These are phyloP conservation scores for Gloeostereum incarnatum DNA, from an alignment of 768 basidiomycete species.

Conservation along the genomic window DNA sequence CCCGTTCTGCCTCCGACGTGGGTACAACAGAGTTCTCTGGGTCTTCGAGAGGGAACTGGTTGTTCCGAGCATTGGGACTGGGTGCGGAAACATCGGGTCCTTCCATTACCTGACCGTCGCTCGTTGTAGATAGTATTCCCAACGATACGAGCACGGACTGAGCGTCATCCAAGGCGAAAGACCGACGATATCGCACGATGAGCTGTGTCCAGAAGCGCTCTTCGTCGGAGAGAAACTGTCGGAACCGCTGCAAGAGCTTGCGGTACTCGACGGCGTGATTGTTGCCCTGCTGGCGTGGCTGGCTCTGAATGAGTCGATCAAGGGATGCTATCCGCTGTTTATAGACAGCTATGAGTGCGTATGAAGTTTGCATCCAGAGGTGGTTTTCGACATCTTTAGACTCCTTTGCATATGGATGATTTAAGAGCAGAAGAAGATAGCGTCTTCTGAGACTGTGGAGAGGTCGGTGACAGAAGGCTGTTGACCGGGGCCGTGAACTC, in stretches of 20 bases:
- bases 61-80: conserved; percentile 38
- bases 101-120: conserved; percentile 21
- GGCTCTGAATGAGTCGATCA: conserved; percentile 45
- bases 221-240: conserved; percentile 83
- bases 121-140: conserved; percentile 35
- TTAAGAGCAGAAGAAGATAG: conserved; percentile 60
- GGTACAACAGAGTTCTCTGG: conserved; percentile 23
- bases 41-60: conserved; percentile 57
- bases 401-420: conserved; percentile 61
- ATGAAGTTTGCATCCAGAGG: conserved; percentile 91
- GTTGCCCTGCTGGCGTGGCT: conserved; percentile 22
- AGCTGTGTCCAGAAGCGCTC: conserved; percentile 88
- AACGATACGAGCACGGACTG: conserved; percentile 47
- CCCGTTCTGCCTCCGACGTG: conserved; percentile 41
- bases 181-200: conserved; percentile 61
- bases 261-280: conserved; percentile 62
- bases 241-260: conserved; percentile 81
- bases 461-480: not conserved
- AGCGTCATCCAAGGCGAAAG: conserved; percentile 63
- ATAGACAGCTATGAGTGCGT: conserved; percentile 76
- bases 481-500: conserved; percentile 20
- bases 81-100: conserved; percentile 11
- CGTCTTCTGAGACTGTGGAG: conserved; percentile 53
- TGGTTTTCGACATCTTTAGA: conserved; percentile 75
- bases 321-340: conserved; percentile 64